A percentile compares a stretch with the other conserved stretches of the same genome.
Evolutionary conservation across 129 eudicot genomes (phyloP).

Genomic region (Artemisia annua): DNA sequence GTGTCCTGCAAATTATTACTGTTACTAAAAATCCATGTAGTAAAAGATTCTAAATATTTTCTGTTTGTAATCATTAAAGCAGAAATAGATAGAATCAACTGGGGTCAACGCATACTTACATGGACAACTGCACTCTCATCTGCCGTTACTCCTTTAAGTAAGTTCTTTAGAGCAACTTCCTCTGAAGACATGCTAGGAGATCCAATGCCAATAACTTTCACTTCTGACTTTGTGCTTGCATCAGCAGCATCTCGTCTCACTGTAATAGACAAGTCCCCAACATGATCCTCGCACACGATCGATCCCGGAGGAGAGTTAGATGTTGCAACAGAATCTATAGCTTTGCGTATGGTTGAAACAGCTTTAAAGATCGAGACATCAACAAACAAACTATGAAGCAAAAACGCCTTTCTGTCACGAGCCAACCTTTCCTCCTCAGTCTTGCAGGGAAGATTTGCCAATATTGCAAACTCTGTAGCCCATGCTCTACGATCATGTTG

Average conservation of each 20-base stretch:
- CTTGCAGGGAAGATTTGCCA: slow-evolving; percentile 84
- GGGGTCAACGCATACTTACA: slow-evolving; percentile 49
- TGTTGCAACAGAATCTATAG: slow-evolving; percentile 41
- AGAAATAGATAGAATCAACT: slow-evolving; percentile 9
- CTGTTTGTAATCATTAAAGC: not conserved
- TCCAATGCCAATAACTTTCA: slow-evolving; percentile 48
- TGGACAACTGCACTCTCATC: slow-evolving; percentile 95
- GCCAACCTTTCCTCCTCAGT: slow-evolving; percentile 97
- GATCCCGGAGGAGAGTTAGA: slow-evolving; percentile 48
- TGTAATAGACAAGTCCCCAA: slow-evolving; percentile 75
- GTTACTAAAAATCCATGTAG: slow-evolving; percentile 1
- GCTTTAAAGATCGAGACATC: slow-evolving; percentile 85
- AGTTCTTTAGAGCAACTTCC: slow-evolving; percentile 61
- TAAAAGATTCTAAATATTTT: not conserved
- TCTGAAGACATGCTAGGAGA: slow-evolving; percentile 42
- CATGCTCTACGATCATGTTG: slow-evolving; percentile 80
- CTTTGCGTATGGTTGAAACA: slow-evolving; percentile 66
- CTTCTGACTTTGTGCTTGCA: slow-evolving; percentile 62
- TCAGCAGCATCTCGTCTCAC: slow-evolving; percentile 78
- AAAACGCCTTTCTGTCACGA: slow-evolving; percentile 92
- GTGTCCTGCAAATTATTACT: slow-evolving; percentile 64
- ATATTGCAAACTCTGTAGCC: slow-evolving; percentile 96
- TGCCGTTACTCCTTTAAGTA: slow-evolving; percentile 92
- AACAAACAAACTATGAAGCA: slow-evolving; percentile 89
- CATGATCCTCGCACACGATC: slow-evolving; percentile 52